Evolutionary conservation across 208 protist species (phyloP), one percentile per base, ranked within the genome.

Genomic region (Acanthamoeba quina): DNA sequence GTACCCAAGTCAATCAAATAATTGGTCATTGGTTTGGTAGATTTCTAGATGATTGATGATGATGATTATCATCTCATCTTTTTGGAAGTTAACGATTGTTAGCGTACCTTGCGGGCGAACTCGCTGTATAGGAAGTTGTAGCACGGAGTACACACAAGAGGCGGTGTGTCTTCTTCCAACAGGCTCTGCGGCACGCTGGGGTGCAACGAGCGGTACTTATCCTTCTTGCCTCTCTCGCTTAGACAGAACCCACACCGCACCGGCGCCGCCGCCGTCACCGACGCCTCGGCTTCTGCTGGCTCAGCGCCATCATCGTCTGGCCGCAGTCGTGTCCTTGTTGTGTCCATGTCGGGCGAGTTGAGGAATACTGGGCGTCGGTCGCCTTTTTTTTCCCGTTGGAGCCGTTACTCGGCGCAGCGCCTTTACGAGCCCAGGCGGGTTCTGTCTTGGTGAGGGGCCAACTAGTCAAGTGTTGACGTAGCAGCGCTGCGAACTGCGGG

Each of bases 151-250:
- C 78, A 86, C 29, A 86, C 78, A 29, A 86, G 5, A 13, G 49
- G 44, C 10, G 49, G 44, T 6, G 78, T 49, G n/a, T 86, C 78
- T 24, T 56, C 49, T 86, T 86, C 78, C 15, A 86, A 44, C 49
- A 86, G n/a, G 49, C 78, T 86, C 52, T 34, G 26, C 13, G 78
- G 78, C 41, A 86, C 78, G 78, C 41, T 54, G 41, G 72, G 41
- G 44, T n/a, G 41, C 72, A 54, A 37, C 72, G 72, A 21, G 19
- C 72, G 9, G 41, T 54, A 44, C 21, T 31, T 49, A 6, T 82
- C 41, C 3, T 31, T 37, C 41, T 26, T 19, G 29, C 24, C 21
- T 11, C 37, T 10, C 7, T 10, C 29, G 5, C 72, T 7, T 3
- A 82, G 34, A 54, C 72, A 82, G 21, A 82, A 82, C 41, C 41